Conservation (phyloP, 768 basidiomycete genomes). For the Macrolepiota albuminosa region DNA sequence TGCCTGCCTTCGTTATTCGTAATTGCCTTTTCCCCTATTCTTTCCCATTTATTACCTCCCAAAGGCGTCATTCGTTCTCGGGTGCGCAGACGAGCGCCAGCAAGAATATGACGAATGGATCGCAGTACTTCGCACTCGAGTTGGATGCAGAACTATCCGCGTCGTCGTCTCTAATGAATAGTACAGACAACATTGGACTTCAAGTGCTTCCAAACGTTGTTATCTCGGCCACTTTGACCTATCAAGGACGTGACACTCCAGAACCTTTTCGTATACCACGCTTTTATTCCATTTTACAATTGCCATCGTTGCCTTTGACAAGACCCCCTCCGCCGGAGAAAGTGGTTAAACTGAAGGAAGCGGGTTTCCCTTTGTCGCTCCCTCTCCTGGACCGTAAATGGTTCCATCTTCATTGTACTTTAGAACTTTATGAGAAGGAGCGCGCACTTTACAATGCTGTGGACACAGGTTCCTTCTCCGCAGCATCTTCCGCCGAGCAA, state of each 20-base stretch:
- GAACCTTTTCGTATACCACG: constrained; percentile 6
- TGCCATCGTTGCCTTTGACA: neutral
- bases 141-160: neutral
- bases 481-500: neutral
- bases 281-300: neutral
- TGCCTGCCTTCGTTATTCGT: constrained; percentile 1
- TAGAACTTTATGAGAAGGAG: constrained; percentile 3
- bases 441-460: constrained; percentile 12
- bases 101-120: constrained; percentile 14
- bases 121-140: neutral
- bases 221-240: neutral
- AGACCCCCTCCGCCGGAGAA: neutral
- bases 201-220: neutral
- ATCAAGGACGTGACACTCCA: neutral
- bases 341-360: constrained; percentile 7
- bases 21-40: constrained; percentile 9
- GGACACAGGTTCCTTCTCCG: constrained; percentile 5
- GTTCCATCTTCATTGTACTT: constrained; percentile 15
- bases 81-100: constrained; percentile 6
- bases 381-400: constrained; percentile 11
- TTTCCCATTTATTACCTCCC: constrained; percentile 9
- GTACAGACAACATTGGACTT: neutral
- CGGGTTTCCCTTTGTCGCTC: constrained; percentile 13
- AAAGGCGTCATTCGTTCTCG: constrained; percentile 7
- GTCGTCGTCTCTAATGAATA: neutral